Evolutionary conservation across 1,284 basidiomycete species (phyloP), one percentile per base, ranked within the genome.

Genomic region (Austropuccinia psidii): DNA sequence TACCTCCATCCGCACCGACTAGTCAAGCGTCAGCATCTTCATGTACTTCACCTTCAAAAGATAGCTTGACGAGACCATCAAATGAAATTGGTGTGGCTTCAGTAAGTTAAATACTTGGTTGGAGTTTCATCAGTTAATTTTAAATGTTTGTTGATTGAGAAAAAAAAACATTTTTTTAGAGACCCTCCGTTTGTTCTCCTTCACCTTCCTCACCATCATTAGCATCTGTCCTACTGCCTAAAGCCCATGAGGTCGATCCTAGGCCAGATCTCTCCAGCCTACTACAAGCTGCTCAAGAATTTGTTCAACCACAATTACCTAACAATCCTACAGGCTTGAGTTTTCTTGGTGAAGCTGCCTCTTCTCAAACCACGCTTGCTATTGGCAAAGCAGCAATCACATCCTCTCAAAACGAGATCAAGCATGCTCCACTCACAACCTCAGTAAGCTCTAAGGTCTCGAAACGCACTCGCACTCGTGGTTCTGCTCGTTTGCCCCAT

Each of bases 401-500:
- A 33, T 31, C 41, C 21, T 49, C 21, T 19, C 37, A n/a, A 47
- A 41, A 65, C 15, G 52, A 50, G 24, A 61, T 35, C 27, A 60
- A 41, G 35, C 49, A 15, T 41, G 24, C 45, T n/a, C n/a, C n/a
- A n/a, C n/a, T n/a, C 50, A 17, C 27, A 39, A 62, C 21, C 41
- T 19, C 39, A n/a, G 54, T 57, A 29, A 27, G n/a, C 54, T 27
- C 4, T 24, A n/a, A 3, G 60, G 13, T 19, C 29, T n/a, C 58
- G 33, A 29, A n/a, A 15, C 68, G 68, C 24, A 33, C 45, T 31
- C 41, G 68, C 9, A 72, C 57, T 11, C 55, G 68, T 60, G 68
- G 68, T 45, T 72, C 68, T 8, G 57, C 55, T 50, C 68, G 68
- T n/a, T 21, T 72, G 47, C 29, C 55, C 27, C 49, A 72, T 27